phyloP scores from a whole-genome alignment of 2,329 filamentous ascomycete species.

The Alternaria dauci region DNA sequence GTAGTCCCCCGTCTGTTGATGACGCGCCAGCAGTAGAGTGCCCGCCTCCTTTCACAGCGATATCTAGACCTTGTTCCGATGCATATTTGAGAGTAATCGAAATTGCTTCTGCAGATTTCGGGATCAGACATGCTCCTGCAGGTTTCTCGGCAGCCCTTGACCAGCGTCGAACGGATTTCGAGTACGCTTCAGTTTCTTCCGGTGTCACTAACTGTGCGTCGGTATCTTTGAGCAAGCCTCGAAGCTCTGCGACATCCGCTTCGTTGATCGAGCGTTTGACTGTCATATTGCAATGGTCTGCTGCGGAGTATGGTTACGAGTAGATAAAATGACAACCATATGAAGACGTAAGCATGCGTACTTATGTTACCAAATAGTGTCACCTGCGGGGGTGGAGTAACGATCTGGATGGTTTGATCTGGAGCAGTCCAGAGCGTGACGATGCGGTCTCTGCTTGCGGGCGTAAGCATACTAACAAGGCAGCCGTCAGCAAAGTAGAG shows the following conservation, averaged over 20 bases:
- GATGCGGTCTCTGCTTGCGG: background rate
- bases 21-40: conserved; percentile 19
- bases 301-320: background rate
- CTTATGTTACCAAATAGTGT: background rate
- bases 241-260: conserved; percentile 5
- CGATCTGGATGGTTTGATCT: background rate
- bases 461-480: conserved; percentile 1
- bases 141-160: conserved; percentile 18
- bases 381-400: background rate
- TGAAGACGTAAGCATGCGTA: background rate
- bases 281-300: background rate
- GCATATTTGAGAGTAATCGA: conserved; percentile 17
- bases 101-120: conserved; percentile 13
- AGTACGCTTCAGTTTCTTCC: conserved; percentile 11
- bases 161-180: conserved; percentile 11
- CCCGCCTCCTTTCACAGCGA: conserved; percentile 19
- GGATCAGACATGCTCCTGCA: conserved; percentile 14
- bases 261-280: conserved; percentile 1
- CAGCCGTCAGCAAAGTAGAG: background rate
- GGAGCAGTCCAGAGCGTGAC: background rate
- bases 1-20: conserved; percentile 16
- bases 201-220: conserved; percentile 14
- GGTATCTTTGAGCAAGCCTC: conserved; percentile 5
- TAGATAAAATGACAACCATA: background rate
- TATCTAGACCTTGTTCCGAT: conserved; percentile 11